Base-by-base conservation (phyloP, 176 grass and related monocot species). In the Calamus simplicifolius region DNA sequence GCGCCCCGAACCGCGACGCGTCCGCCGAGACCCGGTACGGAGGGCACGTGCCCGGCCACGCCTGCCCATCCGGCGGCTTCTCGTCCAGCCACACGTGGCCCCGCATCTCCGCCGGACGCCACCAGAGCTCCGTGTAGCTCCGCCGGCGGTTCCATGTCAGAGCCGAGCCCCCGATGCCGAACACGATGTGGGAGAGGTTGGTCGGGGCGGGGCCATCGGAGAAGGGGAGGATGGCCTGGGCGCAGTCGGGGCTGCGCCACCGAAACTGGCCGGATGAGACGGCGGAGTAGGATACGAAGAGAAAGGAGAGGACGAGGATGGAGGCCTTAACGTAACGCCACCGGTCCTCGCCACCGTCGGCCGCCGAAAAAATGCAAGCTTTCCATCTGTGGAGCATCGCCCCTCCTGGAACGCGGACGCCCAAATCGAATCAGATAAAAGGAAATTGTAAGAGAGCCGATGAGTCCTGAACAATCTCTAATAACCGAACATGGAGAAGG, bases 51-150 rank as follows among this genome's bases (percentile, higher is more conserved):
- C 76, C 12, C 4, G 78, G 81, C 87, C 84, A 92, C 4, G 73
- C 54, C 6, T 30, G 35, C 0, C 43, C 79, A 26, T 56, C 56
- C 0, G 21, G 7, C 0, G 93, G 87, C 54, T 60, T 10, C 72
- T 82, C 64, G 58, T 97, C 93, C 16, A 91, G 87, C 93, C 93
- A 97, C 23, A 97, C 87, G 66, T 97, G 87, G 5, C 87, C 93
- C 18, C 87, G 76, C 54, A 71, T 88, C 61, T 55, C 59, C n/a
- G 59, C 79, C 7, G 75, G 75, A 0, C 67, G 82, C 90, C 90
- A 95, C 90, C 90, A 95, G 14, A 95, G 59, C 73, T 89, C 90
- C 21, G 71, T 80, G 74, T 90, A 95, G 16, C 77, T 76, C 25
- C 77, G 77, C 12, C 83, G 80, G 56, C 56, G 63, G 56, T 80